Base-by-base conservation (phyloP, 106 monocot species). In the Dactylorhiza incarnata region DNA sequence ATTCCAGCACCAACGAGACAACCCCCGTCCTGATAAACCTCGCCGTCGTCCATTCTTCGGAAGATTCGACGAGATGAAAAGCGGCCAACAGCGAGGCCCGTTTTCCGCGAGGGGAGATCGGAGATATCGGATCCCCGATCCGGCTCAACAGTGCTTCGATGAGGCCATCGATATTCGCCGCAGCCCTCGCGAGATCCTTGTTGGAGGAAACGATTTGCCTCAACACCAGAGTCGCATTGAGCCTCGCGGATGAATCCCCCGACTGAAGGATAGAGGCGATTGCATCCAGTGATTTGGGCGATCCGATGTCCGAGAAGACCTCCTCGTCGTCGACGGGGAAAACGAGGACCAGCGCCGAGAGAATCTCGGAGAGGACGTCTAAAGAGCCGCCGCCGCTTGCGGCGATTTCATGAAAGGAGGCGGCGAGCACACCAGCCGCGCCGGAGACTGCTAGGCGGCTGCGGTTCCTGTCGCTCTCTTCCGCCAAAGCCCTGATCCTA, bases 71-170 rank as follows among this genome's bases (percentile, higher is more conserved):
- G 84, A 76, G n/a, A 94, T 77, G 25, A 83, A 52, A 1, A 88
- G 90, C 81, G 0, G 84, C 65, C 51, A 81, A 78, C 15, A 79
- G 82, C 5, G 86, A 88, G 22, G 13, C 4, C 22, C 44, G 37
- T 4, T 9, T 16, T 43, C 5, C 26, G 14, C 68, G 8, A 15
- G 68, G 68, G 4, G 68, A 68, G 15, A 91, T 82, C 14, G 90
- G 86, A 23, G 68, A 68, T 15, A 91, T 82, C 14, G 90, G 86
- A 23, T 80, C 86, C 69, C 74, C 75, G 49, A 91, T 74, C 29
- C 88, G 77, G 63, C 79, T 71, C 26, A 72, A 70, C 77, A 88
- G 15, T 43, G 76, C 80, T 73, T 85, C 82, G 37, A 56, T 14
- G 14, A 85, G 45, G 0, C 79, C 85, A 3, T 85, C 62, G 26